Conservation (phyloP, 192 early-diverging fungal species). For the Helicostylum pulchrum region DNA sequence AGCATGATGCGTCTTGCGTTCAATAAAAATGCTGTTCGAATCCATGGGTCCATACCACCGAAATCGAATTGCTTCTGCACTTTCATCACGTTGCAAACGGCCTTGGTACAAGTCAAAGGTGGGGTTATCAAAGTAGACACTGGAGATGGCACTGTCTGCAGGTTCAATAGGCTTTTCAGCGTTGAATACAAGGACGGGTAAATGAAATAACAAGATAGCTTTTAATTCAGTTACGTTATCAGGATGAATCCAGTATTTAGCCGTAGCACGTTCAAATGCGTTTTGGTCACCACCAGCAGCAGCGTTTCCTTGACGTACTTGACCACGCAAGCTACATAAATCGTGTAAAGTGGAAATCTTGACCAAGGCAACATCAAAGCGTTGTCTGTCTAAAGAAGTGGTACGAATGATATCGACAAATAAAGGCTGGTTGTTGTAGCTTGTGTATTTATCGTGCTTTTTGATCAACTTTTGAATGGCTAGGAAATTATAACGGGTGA, state of each 20-base stretch:
- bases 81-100: constrained; percentile 86
- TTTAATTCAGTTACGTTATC: constrained; percentile 97
- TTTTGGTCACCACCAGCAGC: constrained; percentile 29
- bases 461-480: constrained; percentile 89
- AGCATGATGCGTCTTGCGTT: constrained; percentile 36
- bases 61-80: constrained; percentile 87
- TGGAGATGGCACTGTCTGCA: constrained; percentile 82
- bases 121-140: constrained; percentile 94
- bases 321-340: constrained; percentile 20
- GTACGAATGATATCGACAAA: constrained; percentile 24
- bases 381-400: constrained; percentile 60
- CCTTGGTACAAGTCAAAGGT: constrained; percentile 86
- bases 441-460: constrained; percentile 85
- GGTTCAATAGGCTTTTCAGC: constrained; percentile 61
- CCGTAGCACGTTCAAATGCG: constrained; percentile 78
- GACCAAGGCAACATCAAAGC: constrained; percentile 55
- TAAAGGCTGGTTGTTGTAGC: constrained; percentile 33
- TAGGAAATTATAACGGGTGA: constrained; percentile 61
- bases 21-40: constrained; percentile 24
- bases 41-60: constrained; percentile 83
- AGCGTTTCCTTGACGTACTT: constrained; percentile 22
- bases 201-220: constrained; percentile 82
- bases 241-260: constrained; percentile 97
- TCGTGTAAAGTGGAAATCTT: constrained; percentile 33
- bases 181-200: constrained; percentile 90